Base-by-base conservation (phyloP, 495 filamentous ascomycete species). In the Oleoguttula mirabilis region DNA sequence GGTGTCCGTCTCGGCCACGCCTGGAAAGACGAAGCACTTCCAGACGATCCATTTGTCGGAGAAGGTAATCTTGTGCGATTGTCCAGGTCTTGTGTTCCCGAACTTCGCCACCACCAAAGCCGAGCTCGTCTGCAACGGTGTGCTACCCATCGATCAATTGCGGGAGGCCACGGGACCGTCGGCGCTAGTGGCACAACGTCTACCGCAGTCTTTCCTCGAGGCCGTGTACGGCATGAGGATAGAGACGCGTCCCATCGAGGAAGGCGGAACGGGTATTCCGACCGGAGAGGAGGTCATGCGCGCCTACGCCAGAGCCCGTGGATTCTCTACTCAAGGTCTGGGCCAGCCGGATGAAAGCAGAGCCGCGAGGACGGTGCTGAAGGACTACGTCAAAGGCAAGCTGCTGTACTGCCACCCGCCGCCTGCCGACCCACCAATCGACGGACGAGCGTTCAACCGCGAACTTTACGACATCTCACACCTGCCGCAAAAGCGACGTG, bases 21-120 rank as follows among this genome's bases (percentile, higher is more conserved):
- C 92, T 4, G 92, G 92, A 43, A 99, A 96, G 63, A 99, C 92
- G 8, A 99, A 99, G 66, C 92, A 99, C 56, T 99, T 99, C 67
- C 92, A 99, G 60, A 99, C 92, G 14, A 86, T 99, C 50, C 88
- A 94, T 60, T 72, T 96, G 35, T 87, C 82, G 48, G 79, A 87
- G 12, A 72, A 77, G 47, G 83, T 96, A 49, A 74, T 95, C 51
- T 72, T 99, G 16, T 96, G 92, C 66, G 92, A 99, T 77, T 99
- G 92, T 55, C 92, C 92, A 21, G 92, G 92, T 74, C 77, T 99
- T 16, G 92, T 99, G 1, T 96, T 99, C 64, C 88, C 92, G 44
- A 95, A 96, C 62, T 99, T 96, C 54, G 88, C 92, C 34, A 84
- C 80, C 33, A 96, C 87, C 21, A 96, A 95, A 63, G 92, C 84